Percentiles rank a stretch among this genome's conserved stretches.
Conservation (phyloP, 805 yeast genomes). For the Saccharomycopsis sp. region DNA sequence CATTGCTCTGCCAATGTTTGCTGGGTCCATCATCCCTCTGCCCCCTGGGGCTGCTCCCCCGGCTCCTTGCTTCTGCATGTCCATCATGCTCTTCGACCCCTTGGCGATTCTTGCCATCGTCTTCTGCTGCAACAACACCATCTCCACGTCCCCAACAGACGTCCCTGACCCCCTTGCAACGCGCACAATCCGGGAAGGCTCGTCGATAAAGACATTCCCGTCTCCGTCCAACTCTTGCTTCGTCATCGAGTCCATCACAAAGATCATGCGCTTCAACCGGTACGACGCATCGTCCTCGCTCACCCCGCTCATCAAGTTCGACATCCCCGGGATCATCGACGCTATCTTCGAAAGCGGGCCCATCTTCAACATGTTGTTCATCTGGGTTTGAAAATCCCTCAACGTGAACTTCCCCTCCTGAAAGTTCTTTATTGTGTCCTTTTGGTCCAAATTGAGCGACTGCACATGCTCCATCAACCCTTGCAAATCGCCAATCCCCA, state of each 20-base stretch:
- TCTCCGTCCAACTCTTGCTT: slow-evolving; percentile 83
- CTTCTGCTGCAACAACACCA: slow-evolving; percentile 81
- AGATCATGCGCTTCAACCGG: slow-evolving; percentile 79
- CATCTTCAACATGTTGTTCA: slow-evolving; percentile 92
- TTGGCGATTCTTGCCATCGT: slow-evolving; percentile 74
- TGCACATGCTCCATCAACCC: slow-evolving; percentile 91
- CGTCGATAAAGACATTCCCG: slow-evolving; percentile 66
- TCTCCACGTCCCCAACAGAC: slow-evolving; percentile 84
- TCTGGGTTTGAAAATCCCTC: slow-evolving; percentile 85
- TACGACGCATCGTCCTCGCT: slow-evolving; percentile 90
- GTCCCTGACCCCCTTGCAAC: slow-evolving; percentile 95
- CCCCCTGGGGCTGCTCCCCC: slow-evolving; percentile 54
- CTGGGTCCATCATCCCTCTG: slow-evolving; percentile 34
- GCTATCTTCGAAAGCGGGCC: slow-evolving; percentile 94
- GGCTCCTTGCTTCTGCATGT: slow-evolving; percentile 33
- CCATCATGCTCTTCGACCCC: slow-evolving; percentile 43
- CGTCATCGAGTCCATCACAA: slow-evolving; percentile 93
- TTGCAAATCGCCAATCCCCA: slow-evolving; percentile 94
- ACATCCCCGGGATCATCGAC: slow-evolving; percentile 88
- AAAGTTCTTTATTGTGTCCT: slow-evolving; percentile 83
- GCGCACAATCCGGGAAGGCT: slow-evolving; percentile 80
- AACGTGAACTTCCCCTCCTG: slow-evolving; percentile 92
- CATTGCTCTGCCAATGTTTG: slow-evolving; percentile 35
- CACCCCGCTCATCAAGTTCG: slow-evolving; percentile 75
- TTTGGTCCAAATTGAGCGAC: slow-evolving; percentile 77